phyloP scores from a whole-genome alignment of 1,284 basidiomycete species.

The Malassezia obtusa region DNA sequence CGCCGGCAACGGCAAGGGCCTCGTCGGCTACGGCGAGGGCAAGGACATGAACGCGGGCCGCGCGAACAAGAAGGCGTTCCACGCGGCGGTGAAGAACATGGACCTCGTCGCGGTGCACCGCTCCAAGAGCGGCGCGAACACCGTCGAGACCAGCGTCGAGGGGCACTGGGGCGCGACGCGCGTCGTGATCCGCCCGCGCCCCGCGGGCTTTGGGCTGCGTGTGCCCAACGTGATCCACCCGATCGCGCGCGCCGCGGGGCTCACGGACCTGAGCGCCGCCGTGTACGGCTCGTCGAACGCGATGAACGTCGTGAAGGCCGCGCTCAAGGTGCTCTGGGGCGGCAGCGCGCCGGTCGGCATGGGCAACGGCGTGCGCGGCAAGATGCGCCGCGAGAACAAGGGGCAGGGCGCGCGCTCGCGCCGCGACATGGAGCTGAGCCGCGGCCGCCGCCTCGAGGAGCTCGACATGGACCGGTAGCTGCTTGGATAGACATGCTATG shows the following conservation, averaged over 20 bases:
- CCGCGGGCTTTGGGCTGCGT: conserved; percentile 76
- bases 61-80: conserved; percentile 61
- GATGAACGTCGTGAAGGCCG: conserved; percentile 55
- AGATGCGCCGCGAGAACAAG: conserved; percentile 38
- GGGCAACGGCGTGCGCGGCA: conserved; percentile 43
- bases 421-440: conserved; percentile 31
- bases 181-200: conserved; percentile 73
- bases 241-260: conserved; percentile 80
- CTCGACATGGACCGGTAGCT: conserved; percentile 18
- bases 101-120: conserved; percentile 60
- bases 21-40: conserved; percentile 81
- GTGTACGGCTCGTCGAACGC: conserved; percentile 84
- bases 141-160: conserved; percentile 71
- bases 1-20: conserved; percentile 70
- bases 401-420: conserved; percentile 36
- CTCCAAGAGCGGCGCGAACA: conserved; percentile 53
- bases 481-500: neutral
- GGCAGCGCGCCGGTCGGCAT: conserved; percentile 37
- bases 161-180: conserved; percentile 76
- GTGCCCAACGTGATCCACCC: conserved; percentile 79
- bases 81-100: conserved; percentile 71
- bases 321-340: conserved; percentile 46
- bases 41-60: conserved; percentile 59
- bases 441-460: conserved; percentile 34
- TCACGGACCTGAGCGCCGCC: conserved; percentile 86